Base-by-base conservation (phyloP, 2,329 filamentous ascomycete genomes). In the Cladosporium sp. region DNA sequence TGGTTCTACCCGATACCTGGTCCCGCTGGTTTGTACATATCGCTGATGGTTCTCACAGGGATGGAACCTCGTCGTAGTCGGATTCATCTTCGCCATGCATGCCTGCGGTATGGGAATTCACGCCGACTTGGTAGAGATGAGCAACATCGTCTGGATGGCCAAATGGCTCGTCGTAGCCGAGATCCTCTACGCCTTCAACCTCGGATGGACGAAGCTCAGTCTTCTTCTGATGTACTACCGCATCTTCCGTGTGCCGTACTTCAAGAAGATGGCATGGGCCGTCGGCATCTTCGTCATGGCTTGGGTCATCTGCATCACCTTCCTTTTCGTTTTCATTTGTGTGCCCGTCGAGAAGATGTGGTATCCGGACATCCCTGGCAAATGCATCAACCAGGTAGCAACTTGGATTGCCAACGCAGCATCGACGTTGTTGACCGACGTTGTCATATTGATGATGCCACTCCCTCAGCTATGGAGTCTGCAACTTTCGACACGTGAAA, bases 151-250 rank as follows among this genome's bases (percentile, higher is more conserved):
- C 46, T 51, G 35, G 45, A 61, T 50, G 55, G 60, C 32, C 59
- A 64, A 51, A 54, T 67, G 32, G 59, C 66, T 40, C 45, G 66
- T 29, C 58, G 60, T 38, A 55, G 56, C 50, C 64, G 69, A 51
- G 55, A 58, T 38, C 13, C 27, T 67, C 42, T 67, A 65, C 53
- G 51, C 60, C 12, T 50, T 63, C 25, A 59, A 62, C 13, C 60
- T 69, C 46, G 62, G 63, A 42, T 65, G 66, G 52, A 72, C 71
- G 36, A 75, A 76, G 61, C 65, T 68, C 20, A 74, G 72, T 1
- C 73, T 77, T 43, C 59, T 77, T 13, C 60, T 74, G 50, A 72
- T 75, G 56, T 76, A 76, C 56, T 68, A 73, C 20, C 72, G 71
- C 39, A 67, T 77, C 41, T 74, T 76, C 57, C 63, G 59, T 22